Evolutionary conservation across 768 basidiomycete species (phyloP).

Genomic region (Leucocoprinus leucothites): DNA sequence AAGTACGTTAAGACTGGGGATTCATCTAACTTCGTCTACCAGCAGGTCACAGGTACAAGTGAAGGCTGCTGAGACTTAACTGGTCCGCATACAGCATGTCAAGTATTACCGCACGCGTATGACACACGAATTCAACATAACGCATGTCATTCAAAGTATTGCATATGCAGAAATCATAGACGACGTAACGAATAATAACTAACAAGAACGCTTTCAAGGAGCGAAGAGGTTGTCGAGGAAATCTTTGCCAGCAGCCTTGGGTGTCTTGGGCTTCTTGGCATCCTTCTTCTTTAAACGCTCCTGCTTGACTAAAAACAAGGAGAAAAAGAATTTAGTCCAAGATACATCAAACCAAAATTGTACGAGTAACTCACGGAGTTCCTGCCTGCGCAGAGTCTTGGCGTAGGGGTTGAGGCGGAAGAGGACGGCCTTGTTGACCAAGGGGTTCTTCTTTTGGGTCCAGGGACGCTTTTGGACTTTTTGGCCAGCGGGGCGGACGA

Average conservation of each 20-base stretch:
- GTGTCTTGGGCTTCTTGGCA: constrained; percentile 62
- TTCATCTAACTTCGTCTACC: too few species aligned
- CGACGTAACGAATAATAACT: neutral
- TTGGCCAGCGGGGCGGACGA: constrained; percentile 86
- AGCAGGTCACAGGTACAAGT: too few species aligned
- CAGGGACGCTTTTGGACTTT: constrained; percentile 90
- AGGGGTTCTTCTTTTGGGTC: constrained; percentile 99
- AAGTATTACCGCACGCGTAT: too few species aligned
- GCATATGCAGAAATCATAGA: constrained; percentile 11
- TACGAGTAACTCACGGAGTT: constrained; percentile 78
- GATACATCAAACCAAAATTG: too few species aligned
- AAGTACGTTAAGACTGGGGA: too few species aligned
- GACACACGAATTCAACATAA: too few species aligned
- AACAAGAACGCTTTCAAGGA: constrained; percentile 47
- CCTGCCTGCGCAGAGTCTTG: constrained; percentile 87
- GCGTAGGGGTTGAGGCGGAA: constrained; percentile 99
- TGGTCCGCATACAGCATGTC: too few species aligned
- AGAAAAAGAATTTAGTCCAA: neutral
- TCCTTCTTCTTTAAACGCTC: constrained; percentile 67
- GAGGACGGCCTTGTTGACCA: constrained; percentile 88
- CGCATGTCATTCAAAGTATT: neutral
- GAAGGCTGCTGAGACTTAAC: too few species aligned
- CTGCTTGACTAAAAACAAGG: constrained; percentile 60
- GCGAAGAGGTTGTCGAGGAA: constrained; percentile 87
- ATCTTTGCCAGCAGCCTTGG: constrained; percentile 66